Evolutionary conservation across 768 basidiomycete genomes (phyloP).

Genomic region (Pleurotus ostreatus): DNA sequence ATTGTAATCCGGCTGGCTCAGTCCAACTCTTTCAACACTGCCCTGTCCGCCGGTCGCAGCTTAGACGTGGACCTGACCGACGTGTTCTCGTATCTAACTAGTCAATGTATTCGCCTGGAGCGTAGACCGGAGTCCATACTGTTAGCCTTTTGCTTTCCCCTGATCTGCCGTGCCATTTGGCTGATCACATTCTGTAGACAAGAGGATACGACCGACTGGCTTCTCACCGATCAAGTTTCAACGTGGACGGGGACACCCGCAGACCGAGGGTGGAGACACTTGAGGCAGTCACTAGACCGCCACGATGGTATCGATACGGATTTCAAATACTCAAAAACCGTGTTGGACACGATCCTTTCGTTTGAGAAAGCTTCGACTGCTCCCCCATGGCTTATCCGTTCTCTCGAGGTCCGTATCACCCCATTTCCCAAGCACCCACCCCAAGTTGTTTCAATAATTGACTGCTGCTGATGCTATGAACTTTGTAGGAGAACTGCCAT

Average conservation of each 20-base stretch:
- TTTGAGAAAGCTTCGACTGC: conserved; percentile 56
- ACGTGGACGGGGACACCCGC: conserved; percentile 82
- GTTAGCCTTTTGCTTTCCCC: conserved; percentile 33
- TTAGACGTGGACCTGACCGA: conserved; percentile 86
- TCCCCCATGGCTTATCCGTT: conserved; percentile 81
- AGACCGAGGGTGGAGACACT: conserved; percentile 84
- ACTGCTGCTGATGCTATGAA: background rate
- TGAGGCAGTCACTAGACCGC: conserved; percentile 73
- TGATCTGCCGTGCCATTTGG: background rate
- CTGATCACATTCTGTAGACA: conserved; percentile 36
- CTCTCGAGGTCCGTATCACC: conserved; percentile 53
- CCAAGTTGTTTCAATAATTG: no score
- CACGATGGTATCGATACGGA: conserved; percentile 73
- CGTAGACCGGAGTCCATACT: conserved; percentile 54
- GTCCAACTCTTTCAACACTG: conserved; percentile 71
- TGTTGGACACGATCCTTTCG: conserved; percentile 72
- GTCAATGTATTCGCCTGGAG: conserved; percentile 74
- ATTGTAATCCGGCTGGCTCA: conserved; percentile 80
- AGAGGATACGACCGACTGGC: conserved; percentile 76
- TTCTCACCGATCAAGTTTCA: conserved; percentile 73
- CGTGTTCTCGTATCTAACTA: conserved; percentile 72
- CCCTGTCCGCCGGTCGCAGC: conserved; percentile 70
- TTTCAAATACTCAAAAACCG: conserved; percentile 71
- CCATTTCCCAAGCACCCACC: background rate
- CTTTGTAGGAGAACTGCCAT: conserved; percentile 60